Evolutionary conservation across 2,329 filamentous ascomycete genomes (phyloP).

Genomic region (Calonectria ilicicola): DNA sequence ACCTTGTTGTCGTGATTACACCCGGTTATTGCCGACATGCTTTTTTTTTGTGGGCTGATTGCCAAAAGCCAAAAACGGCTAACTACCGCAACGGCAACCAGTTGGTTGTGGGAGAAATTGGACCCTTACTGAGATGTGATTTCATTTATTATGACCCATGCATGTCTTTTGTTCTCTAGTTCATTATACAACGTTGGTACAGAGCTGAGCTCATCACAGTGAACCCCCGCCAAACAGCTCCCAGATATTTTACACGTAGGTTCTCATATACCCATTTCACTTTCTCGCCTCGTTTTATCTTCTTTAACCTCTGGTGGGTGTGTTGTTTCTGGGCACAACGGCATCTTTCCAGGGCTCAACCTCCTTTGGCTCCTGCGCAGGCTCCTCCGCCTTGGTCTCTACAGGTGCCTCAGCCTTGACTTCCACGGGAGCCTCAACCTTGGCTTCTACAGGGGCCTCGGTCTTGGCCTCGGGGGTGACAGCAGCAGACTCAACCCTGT

Average conservation of each 20-base stretch:
- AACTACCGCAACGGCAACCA: neutral
- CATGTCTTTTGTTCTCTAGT: slow-evolving; percentile 29
- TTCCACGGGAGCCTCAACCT: neutral
- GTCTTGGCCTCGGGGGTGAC: slow-evolving; percentile 15
- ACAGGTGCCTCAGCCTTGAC: slow-evolving; percentile 18
- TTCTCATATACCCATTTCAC: slow-evolving; percentile 27
- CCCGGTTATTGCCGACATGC: neutral
- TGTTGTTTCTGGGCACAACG: slow-evolving; percentile 20
- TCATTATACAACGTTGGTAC: slow-evolving; percentile 44
- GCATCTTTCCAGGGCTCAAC: slow-evolving; percentile 1
- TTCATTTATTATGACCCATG: slow-evolving; percentile 38
- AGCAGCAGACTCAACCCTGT: slow-evolving; percentile 29
- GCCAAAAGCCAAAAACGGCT: neutral
- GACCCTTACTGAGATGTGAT: slow-evolving; percentile 39
- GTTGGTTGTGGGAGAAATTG: neutral
- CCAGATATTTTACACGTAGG: slow-evolving; percentile 38
- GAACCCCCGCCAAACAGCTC: slow-evolving; percentile 29
- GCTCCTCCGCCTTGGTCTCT: slow-evolving; percentile 9
- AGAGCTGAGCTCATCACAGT: slow-evolving; percentile 30
- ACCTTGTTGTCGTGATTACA: neutral
- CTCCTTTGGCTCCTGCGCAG: slow-evolving; percentile 20
- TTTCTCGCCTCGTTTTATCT: slow-evolving; percentile 2
- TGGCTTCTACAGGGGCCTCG: neutral
- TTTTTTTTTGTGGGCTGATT: neutral
- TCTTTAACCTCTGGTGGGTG: slow-evolving; percentile 22